Evolutionary conservation across 257 asterid genomes (phyloP).

Genomic region (Rhazya stricta): DNA sequence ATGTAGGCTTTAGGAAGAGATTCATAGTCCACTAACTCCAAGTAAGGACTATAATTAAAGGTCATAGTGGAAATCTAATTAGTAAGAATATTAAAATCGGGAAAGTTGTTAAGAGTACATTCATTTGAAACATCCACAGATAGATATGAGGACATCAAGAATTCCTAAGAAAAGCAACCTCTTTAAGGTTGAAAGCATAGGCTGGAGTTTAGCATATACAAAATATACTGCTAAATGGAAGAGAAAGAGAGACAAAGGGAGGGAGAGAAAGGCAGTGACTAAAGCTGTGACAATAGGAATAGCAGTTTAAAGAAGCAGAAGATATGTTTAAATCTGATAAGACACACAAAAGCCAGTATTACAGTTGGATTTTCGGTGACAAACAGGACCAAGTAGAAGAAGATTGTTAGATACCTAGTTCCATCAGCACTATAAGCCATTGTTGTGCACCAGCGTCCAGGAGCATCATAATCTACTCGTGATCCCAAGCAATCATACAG

Average conservation of each 20-base stretch:
- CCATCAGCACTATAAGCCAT: constrained; percentile 99
- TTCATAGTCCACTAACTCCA: not conserved
- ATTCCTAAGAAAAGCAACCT: not conserved
- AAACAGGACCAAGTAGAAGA: not conserved
- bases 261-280: not conserved
- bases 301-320: not conserved
- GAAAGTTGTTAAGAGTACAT: not conserved
- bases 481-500: constrained; percentile 92
- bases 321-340: not conserved
- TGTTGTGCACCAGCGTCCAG: constrained; percentile 95
- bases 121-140: not conserved
- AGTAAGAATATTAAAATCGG: not conserved
- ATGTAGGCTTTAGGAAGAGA: not conserved
- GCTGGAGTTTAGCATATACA: not conserved
- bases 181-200: not conserved
- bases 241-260: not conserved
- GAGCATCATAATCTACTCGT: constrained; percentile 98
- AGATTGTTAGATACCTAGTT: constrained; percentile 47
- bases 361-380: not conserved
- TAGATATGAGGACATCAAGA: not conserved
- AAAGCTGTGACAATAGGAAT: not conserved
- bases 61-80: not conserved
- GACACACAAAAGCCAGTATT: not conserved
- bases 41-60: not conserved
- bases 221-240: not conserved